Base-by-base conservation (phyloP, 2,329 filamentous ascomycete species). In the Trichoderma afroharzianum region DNA sequence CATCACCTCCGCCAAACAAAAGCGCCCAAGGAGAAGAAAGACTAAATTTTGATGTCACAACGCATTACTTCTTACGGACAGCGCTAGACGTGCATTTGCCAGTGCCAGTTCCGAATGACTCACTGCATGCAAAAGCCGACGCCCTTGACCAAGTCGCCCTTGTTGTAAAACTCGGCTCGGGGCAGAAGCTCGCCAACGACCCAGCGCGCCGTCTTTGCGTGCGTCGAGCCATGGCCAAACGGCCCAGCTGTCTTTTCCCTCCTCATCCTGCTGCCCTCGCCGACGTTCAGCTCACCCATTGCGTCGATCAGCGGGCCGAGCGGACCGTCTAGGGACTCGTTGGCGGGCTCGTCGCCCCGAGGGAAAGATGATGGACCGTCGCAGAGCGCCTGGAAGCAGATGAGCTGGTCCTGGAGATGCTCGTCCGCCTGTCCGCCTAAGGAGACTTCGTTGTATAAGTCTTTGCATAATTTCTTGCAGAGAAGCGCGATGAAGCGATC, bases 191-290 rank as follows among this genome's bases (percentile, higher is more conserved):
- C 80, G 33, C 84, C 82, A 1, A 82, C 82, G 26, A 91, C 86
- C 88, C 88, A 91, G 73, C 88, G 82, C 15, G 87, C 88, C n/a
- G 89, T 91, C 55, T 83, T 84, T 0, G 88, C 83, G 74, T 91
- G 88, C 73, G 82, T 80, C 61, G 84, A 87, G 0, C 88, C 88
- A 68, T 88, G 81, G 0, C 88, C 88, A 75, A 90, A 89, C 0
- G 88, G 87, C 71, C 82, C 80, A 15, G 81, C 74, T 2, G 80
- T 81, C 73, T 82, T 84, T 72, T 89, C 87, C 66, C 78, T 83
- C 53, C 79, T 81, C 75, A 82, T 74, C 26, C 76, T 75, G 21
- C 76, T 75, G 24, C 75, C 74, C 8, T 55, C 63, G 1, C 71
- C 75, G 6, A 80, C 47, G 3, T 75, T 74, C 6, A 83, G 73